Evolutionary conservation across 139 green algal species (phyloP).

Genomic region (Tetraselmis striata): DNA sequence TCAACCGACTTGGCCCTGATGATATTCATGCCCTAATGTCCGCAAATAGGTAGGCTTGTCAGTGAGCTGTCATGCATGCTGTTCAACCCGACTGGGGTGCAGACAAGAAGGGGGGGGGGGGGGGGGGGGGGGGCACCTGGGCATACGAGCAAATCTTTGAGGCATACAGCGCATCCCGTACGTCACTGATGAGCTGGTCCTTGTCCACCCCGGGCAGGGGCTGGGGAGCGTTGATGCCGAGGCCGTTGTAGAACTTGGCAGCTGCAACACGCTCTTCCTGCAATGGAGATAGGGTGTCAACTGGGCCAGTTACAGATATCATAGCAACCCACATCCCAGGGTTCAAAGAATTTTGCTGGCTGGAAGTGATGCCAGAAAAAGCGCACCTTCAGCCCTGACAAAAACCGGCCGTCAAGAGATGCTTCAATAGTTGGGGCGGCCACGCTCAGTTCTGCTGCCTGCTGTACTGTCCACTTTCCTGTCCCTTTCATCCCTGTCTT

Average conservation of each 20-base stretch:
- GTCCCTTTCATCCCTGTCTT: conserved; percentile 64
- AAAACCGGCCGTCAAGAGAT: conserved; percentile 42
- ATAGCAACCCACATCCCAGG: conserved; percentile 27
- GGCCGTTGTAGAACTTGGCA: conserved; percentile 44
- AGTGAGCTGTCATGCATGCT: too few relatives aligned
- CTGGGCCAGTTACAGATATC: too few relatives aligned
- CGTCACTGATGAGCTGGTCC: conserved; percentile 76
- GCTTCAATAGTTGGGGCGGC: conserved; percentile 46
- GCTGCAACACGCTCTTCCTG: conserved; percentile 82
- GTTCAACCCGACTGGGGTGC: too few relatives aligned
- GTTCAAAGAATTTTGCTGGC: conserved; percentile 58
- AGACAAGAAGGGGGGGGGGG: too few relatives aligned
- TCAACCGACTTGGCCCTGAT: conserved; percentile 69
- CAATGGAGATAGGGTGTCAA: too few relatives aligned
- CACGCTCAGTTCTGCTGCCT: conserved; percentile 50
- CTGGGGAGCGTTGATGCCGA: conserved; percentile 22
- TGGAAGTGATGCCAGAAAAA: too few relatives aligned
- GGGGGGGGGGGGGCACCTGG: conserved; percentile 12
- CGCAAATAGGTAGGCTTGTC: too few relatives aligned
- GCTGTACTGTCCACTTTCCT: conserved; percentile 62
- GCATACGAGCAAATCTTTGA: conserved; percentile 94
- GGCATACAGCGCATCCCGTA: conserved; percentile 80
- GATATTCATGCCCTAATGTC: conserved; percentile 96
- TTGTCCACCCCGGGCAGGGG: conserved; percentile 67
- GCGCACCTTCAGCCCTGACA: conserved; percentile 34